A percentile compares a stretch with the other conserved stretches of the same genome.
These are phyloP conservation scores for Clitoria ternatea DNA, from an alignment of 306 rosid genomes.

Conservation along the genomic window DNA sequence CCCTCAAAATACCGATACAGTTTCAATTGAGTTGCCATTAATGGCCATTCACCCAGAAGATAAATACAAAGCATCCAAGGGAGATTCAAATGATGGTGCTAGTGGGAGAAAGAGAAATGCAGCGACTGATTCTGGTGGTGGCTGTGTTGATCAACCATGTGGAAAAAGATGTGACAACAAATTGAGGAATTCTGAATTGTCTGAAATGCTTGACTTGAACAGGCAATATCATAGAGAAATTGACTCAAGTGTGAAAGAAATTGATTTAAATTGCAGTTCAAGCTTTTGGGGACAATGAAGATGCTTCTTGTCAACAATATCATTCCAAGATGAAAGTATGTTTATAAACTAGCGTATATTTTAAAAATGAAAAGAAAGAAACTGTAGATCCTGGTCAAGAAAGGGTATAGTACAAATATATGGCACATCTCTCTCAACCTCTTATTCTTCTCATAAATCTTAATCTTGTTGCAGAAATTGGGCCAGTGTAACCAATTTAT, in stretches of 20 bases:
- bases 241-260: conserved; percentile 43
- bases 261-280: conserved; percentile 50
- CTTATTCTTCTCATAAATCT: neutral
- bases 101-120: conserved; percentile 53
- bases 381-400: conserved; percentile 32
- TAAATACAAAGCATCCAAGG: conserved; percentile 23
- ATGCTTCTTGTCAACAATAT: conserved; percentile 14
- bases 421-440: conserved; percentile 9
- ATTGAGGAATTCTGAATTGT: conserved; percentile 28
- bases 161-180: conserved; percentile 36
- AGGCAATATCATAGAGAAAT: conserved; percentile 47
- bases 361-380: neutral
- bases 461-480: neutral
- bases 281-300: conserved; percentile 22
- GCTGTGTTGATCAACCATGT: conserved; percentile 39
- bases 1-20: conserved; percentile 16
- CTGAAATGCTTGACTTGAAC: conserved; percentile 55
- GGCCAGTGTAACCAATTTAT: conserved; percentile 3
- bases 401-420: conserved; percentile 14
- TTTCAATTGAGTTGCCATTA: conserved; percentile 46
- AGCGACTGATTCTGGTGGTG: conserved; percentile 33
- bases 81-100: conserved; percentile 19
- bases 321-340: conserved; percentile 20
- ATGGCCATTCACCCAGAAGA: conserved; percentile 31
- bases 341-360: conserved; percentile 49